Evolutionary conservation across 2,329 filamentous ascomycete genomes (phyloP).

Genomic region (Paramyrothecium sp.): DNA sequence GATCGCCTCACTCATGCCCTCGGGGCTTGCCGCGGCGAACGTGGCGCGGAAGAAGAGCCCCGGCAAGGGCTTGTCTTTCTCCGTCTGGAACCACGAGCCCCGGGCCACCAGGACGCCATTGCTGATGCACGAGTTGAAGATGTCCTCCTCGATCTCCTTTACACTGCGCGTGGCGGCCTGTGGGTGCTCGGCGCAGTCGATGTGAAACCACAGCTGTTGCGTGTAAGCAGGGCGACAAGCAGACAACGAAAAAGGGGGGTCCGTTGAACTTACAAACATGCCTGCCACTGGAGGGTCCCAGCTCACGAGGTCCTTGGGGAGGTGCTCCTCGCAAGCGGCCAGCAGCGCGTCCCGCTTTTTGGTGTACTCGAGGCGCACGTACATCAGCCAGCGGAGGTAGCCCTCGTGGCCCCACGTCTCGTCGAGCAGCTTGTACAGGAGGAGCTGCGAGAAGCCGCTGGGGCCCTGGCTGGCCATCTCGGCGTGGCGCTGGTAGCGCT

Average conservation of each 20-base stretch:
- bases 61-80: slow-evolving; percentile 56
- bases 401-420: slow-evolving; percentile 92
- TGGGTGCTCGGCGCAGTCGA: slow-evolving; percentile 68
- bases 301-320: slow-evolving; percentile 71
- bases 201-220: slow-evolving; percentile 66
- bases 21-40: slow-evolving; percentile 75
- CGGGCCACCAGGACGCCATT: slow-evolving; percentile 78
- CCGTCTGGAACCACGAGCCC: slow-evolving; percentile 89
- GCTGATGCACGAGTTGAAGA: slow-evolving; percentile 75
- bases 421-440: slow-evolving; percentile 86
- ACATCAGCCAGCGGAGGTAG: slow-evolving; percentile 86
- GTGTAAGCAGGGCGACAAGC: slow-evolving; percentile 1
- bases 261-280: slow-evolving; percentile 77
- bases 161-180: slow-evolving; percentile 50
- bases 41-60: slow-evolving; percentile 88
- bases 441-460: slow-evolving; percentile 77
- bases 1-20: slow-evolving; percentile 71
- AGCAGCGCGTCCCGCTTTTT: slow-evolving; percentile 74
- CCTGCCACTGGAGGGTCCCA: slow-evolving; percentile 82
- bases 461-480: slow-evolving; percentile 86
- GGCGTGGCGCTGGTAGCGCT: slow-evolving; percentile 77
- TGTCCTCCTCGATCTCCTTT: slow-evolving; percentile 75
- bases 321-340: slow-evolving; percentile 72
- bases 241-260: neutral
- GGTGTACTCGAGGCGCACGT: slow-evolving; percentile 80